Evolutionary conservation across 1,139 yeast genomes (phyloP), one percentile per base, ranked within the genome.

Genomic region (Candida tropicalis): DNA sequence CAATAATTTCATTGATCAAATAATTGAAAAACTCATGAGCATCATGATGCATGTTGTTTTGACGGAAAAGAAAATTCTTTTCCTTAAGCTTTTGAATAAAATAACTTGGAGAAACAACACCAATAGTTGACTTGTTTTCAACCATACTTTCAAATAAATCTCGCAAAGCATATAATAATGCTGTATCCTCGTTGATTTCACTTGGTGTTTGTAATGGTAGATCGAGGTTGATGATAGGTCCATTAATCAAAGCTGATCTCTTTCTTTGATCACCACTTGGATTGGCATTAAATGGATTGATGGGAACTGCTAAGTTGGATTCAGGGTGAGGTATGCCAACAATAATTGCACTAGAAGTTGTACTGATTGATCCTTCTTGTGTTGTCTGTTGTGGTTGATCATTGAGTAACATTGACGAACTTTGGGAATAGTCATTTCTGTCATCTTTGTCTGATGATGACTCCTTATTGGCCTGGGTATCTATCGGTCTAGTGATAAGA

Each of bases 1-100:
- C 99, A 45, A 90, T 81, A 24, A 88, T 79, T 51, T 84, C 87
- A 63, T 93, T 93, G 42, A 93, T 73, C 52, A 91, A 64, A 57
- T 88, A 91, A 62, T 91, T 91, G 59, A 90, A 77, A 62, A 93
- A 93, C 62, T 93, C 99, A 64, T 93, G 99, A 2, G 99, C 97
- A 70, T 93, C 99, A 60, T 93, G 99, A 62, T 93, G 99, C 96
- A 91, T 90, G 48, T 73, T 73, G 41, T 87, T 83, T 47, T 90
- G 87, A 49, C 96, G 74, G 61, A 93, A 93, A 53, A 93, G 69
- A 54, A 82, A 87, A 60, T 93, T 93, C 55, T 88, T 90, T 44
- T 79, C 80, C 61, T 90, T 90, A 42, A 91, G 70, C 41, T 84
- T 83, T 39, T 82, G 84, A 39, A 93, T 81, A 40, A 93, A 78